Base-by-base conservation (phyloP, 2,329 filamentous ascomycete genomes). In the Penicillium rolfsii region DNA sequence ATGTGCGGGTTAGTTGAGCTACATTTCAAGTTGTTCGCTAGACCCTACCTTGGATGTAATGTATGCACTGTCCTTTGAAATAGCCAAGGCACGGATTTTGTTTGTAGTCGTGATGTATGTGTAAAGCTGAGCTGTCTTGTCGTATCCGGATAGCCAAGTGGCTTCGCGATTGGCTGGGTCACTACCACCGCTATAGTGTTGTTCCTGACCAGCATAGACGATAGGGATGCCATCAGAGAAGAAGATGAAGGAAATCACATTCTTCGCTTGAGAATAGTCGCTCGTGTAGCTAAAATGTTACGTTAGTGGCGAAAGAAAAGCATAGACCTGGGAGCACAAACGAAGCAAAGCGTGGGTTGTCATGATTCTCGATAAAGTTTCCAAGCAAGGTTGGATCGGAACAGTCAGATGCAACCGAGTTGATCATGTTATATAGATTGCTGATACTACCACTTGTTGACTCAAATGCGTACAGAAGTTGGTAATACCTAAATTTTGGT, bases 131-230 rank as follows among this genome's bases (percentile, higher is more conserved):
- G 79, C 66, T 4, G 74, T 64, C 1, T 77, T 82, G 62, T 78
- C 68, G 72, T 82, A 88, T 6, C 74, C 75, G 11, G 82, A 83
- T 11, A 81, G 73, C 86, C 86, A 88, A 45, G 84, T 77, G 7
- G 85, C 83, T 69, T 87, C 85, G n/a, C 85, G 83, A 48, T 79
- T 80, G 0, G 78, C 77, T 4, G 85, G 85, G 57, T 74, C 75
- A 40, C 72, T 78, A n/a, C 80, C 82, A 24, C 83, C 83, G 2
- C 76, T 72, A 68, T 83, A 88, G 59, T 84, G 85, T 70, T 89
- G 87, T 72, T 90, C 88, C 60, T 87, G 85, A n/a, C 87, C 88
- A 58, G 88, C 83, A 73, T 89, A 90, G 55, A 89, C 69, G 53
- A 89, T 86, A 2, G 87, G 87, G 55, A 89, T 86, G 3, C 87